Evolutionary conservation across 257 asterid species (phyloP).

Genomic region (Marsdenia floribunda): DNA sequence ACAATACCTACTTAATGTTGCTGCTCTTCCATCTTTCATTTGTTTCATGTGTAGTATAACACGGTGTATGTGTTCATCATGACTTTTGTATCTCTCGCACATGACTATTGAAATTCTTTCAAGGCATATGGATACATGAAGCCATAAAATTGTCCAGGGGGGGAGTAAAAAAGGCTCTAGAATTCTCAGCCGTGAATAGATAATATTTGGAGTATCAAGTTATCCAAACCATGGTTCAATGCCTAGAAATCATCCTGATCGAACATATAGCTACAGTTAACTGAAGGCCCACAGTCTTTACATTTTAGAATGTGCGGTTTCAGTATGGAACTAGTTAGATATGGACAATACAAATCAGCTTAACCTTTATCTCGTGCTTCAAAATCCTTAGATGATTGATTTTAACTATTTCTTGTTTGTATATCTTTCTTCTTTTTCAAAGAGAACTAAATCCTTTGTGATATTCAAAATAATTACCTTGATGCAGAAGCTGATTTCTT

Average conservation of each 20-base stretch:
- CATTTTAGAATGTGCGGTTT: not conserved
- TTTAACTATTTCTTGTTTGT: not conserved
- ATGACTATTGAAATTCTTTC: not conserved
- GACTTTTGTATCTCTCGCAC: not conserved
- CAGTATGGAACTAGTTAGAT: not conserved
- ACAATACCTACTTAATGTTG: not conserved
- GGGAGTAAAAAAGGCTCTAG: not conserved
- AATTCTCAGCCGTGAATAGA: not conserved
- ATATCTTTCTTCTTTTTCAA: not conserved
- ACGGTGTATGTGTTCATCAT: not conserved
- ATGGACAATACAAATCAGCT: not conserved
- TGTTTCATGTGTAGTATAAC: not conserved
- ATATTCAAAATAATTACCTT: slow-evolving; percentile 12
- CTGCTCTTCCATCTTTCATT: slow-evolving; percentile 7
- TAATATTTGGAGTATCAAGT: not conserved
- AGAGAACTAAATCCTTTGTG: not conserved
- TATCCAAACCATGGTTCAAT: not conserved
- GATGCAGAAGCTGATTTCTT: slow-evolving; percentile 15
- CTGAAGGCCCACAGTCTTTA: not conserved
- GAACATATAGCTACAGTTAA: not conserved
- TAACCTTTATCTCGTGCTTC: not conserved
- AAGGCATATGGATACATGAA: not conserved
- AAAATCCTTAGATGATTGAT: not conserved
- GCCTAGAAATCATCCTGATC: slow-evolving; percentile 1
- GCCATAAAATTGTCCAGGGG: not conserved